These are phyloP conservation scores for Sequoia sempervirens DNA, from an alignment of 75 land plant genomes.

Conservation along the genomic window DNA sequence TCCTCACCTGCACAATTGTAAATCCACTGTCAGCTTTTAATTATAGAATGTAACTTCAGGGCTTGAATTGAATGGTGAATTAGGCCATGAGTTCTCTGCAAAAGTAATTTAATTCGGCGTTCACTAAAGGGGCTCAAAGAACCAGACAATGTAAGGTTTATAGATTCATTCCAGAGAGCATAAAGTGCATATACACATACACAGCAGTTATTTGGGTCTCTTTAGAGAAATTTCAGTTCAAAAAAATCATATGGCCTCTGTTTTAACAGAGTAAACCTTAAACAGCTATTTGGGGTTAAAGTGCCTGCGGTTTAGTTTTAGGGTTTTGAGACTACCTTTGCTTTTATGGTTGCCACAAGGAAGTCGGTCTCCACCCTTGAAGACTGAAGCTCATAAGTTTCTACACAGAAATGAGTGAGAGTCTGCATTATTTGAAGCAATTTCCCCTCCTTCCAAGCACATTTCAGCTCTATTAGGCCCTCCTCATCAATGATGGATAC, in stretches of 20 bases:
- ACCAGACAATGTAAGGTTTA: too few species aligned
- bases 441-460: constrained; percentile 53
- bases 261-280: too few species aligned
- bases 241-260: background rate
- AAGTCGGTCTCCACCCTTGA: constrained; percentile 25
- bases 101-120: too few species aligned
- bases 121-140: too few species aligned
- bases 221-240: background rate
- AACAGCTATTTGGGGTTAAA: background rate
- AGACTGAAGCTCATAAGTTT: constrained; percentile 51
- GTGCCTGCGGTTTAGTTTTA: background rate
- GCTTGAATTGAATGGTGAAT: too few species aligned
- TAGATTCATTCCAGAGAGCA: too few species aligned
- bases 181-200: too few species aligned
- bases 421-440: constrained; percentile 53
- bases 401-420: constrained; percentile 39
- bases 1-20: constrained; percentile 42
- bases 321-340: constrained; percentile 39
- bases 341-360: constrained; percentile 38
- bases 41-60: too few species aligned
- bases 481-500: constrained; percentile 58
- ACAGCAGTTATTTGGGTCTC: too few species aligned
- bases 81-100: too few species aligned
- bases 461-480: constrained; percentile 61
- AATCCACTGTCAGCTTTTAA: background rate